phyloP scores from a whole-genome alignment of 805 yeast genomes.

The Candida peoriensis region DNA sequence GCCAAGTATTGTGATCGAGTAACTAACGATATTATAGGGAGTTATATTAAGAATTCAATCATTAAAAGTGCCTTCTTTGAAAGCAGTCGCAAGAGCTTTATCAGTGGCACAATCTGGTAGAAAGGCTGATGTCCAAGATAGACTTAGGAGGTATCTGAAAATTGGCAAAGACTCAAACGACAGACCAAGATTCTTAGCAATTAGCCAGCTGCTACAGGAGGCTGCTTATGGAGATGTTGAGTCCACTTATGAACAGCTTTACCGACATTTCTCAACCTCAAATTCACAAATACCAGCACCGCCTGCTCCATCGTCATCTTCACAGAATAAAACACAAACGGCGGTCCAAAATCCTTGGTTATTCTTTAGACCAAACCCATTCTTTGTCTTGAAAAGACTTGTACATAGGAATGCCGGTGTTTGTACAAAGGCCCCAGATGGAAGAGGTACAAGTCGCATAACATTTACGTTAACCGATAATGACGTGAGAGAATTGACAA shows the following conservation, averaged over 20 bases:
- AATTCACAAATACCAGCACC: slow-evolving; percentile 1
- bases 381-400: slow-evolving; percentile 43
- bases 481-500: slow-evolving; percentile 36
- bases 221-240: slow-evolving; percentile 27
- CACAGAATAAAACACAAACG: slow-evolving; percentile 6
- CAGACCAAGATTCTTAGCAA: slow-evolving; percentile 38
- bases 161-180: slow-evolving; percentile 38
- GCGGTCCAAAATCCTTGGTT: slow-evolving; percentile 34
- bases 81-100: slow-evolving; percentile 45
- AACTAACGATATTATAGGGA: slow-evolving; percentile 1
- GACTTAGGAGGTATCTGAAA: slow-evolving; percentile 43
- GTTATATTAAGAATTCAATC: slow-evolving; percentile 2
- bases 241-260: slow-evolving; percentile 33
- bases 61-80: slow-evolving; percentile 45
- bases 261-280: slow-evolving; percentile 2
- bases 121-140: slow-evolving; percentile 54
- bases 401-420: slow-evolving; percentile 45
- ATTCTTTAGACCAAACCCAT: slow-evolving; percentile 51
- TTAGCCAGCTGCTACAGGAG: slow-evolving; percentile 40
- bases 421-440: slow-evolving; percentile 34
- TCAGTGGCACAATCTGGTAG: slow-evolving; percentile 50
- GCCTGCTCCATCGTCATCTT: slow-evolving; percentile 3
- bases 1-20: neutral
- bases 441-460: slow-evolving; percentile 40
- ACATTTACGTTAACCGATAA: slow-evolving; percentile 37